phyloP scores from a whole-genome alignment of 2,329 filamentous ascomycete genomes.

The Epicoccum sorghinum region DNA sequence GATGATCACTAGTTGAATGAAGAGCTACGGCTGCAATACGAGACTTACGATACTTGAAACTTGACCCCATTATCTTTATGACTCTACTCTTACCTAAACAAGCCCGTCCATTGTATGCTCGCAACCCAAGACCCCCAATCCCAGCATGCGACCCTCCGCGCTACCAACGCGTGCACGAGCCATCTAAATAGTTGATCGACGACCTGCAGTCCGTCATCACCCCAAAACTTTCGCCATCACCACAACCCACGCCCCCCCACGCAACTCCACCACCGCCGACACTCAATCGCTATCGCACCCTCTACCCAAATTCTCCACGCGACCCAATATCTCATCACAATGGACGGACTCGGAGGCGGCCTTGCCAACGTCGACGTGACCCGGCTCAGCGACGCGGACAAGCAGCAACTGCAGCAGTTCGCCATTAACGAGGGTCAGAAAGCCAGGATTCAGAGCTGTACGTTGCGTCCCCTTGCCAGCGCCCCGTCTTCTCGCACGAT shows the following conservation, averaged over 20 bases:
- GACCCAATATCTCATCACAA: conserved; percentile 16
- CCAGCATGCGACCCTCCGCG: background rate
- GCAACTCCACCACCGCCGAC: background rate
- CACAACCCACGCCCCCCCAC: background rate
- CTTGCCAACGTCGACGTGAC: conserved; percentile 66
- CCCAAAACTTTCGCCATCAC: conserved; percentile 18
- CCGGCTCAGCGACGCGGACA: conserved; percentile 80
- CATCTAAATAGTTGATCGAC: conserved; percentile 1
- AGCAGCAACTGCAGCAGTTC: conserved; percentile 86
- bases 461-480: background rate
- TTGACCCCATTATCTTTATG: background rate
- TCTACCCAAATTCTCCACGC: background rate
- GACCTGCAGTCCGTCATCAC: conserved; percentile 2
- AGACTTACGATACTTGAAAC: background rate
- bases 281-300: background rate
- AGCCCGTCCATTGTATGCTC: background rate
- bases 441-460: conserved; percentile 66
- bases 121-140: no score
- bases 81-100: background rate
- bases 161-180: background rate
- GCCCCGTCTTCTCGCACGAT: no score
- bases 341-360: conserved; percentile 51
- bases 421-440: conserved; percentile 85
- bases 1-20: no score
- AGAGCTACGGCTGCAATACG: no score